phyloP scores from a whole-genome alignment of 495 filamentous ascomycete genomes.

The Aspergillus saccharolyticus region DNA sequence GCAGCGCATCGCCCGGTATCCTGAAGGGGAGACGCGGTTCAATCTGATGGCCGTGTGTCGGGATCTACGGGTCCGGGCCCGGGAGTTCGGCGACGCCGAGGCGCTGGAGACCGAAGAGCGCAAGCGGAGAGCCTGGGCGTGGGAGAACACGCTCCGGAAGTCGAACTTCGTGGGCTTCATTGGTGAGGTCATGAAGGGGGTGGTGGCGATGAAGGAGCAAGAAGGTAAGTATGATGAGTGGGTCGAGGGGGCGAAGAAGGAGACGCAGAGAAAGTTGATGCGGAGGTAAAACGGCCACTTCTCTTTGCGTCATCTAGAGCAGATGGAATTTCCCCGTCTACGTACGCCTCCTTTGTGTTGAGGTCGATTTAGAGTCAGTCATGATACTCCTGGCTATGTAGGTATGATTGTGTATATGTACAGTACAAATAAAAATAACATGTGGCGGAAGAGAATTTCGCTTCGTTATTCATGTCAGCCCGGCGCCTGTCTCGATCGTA shows the following conservation, averaged over 20 bases:
- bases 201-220: conserved; percentile 64
- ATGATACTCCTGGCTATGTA: neutral
- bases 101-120: conserved; percentile 71
- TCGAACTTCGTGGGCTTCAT: conserved; percentile 98
- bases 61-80: conserved; percentile 69
- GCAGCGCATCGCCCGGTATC: conserved; percentile 79
- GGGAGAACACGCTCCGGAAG: conserved; percentile 88
- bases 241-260: conserved; percentile 71
- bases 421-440: neutral
- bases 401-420: neutral
- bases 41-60: conserved; percentile 89
- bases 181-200: conserved; percentile 83
- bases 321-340: too few species aligned
- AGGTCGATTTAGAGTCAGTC: neutral
- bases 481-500: neutral
- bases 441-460: neutral
- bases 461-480: neutral
- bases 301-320: neutral
- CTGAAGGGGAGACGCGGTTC: conserved; percentile 82
- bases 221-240: conserved; percentile 67
- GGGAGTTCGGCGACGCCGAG: conserved; percentile 79
- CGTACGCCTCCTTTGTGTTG: neutral
- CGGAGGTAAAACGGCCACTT: conserved; percentile 17
- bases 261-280: conserved; percentile 64
- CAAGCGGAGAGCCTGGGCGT: conserved; percentile 83